Evolutionary conservation across 352 stramenopile species (phyloP).

Genomic region (Blastocystis sp.): DNA sequence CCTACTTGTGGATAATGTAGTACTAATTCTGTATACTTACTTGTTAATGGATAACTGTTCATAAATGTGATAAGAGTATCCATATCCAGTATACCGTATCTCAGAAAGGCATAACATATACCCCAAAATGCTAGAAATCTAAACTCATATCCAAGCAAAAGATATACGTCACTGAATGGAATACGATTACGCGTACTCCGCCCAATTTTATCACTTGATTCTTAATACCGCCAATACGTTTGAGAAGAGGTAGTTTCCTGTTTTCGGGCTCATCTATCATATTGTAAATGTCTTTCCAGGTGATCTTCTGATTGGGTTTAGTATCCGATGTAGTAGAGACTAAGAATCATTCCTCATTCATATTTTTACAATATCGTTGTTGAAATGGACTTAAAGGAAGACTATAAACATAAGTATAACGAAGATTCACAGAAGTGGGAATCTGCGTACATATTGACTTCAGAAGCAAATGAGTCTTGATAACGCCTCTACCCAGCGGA

Average conservation of each 20-base stretch:
- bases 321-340: background rate
- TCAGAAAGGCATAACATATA: slow-evolving; percentile 6
- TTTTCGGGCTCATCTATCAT: slow-evolving; percentile 50
- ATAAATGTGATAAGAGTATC: slow-evolving; percentile 33
- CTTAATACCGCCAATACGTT: slow-evolving; percentile 5
- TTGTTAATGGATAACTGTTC: background rate
- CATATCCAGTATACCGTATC: slow-evolving; percentile 32
- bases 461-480: background rate
- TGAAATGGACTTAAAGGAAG: background rate
- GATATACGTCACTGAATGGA: background rate
- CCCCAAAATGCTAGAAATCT: slow-evolving; percentile 40
- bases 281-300: slow-evolving; percentile 44
- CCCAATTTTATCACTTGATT: slow-evolving; percentile 38
- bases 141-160: background rate
- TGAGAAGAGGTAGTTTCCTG: background rate
- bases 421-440: background rate
- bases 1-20: slow-evolving; percentile 12
- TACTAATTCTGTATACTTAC: background rate
- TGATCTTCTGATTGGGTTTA: background rate
- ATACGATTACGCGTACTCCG: slow-evolving; percentile 26
- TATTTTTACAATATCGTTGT: background rate
- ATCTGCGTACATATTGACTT: background rate
- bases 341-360: background rate
- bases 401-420: background rate
- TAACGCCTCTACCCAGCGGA: background rate